These are phyloP conservation scores for Pontederia paniculata DNA, from an alignment of 176 grass and related monocot genomes.

Conservation along the genomic window DNA sequence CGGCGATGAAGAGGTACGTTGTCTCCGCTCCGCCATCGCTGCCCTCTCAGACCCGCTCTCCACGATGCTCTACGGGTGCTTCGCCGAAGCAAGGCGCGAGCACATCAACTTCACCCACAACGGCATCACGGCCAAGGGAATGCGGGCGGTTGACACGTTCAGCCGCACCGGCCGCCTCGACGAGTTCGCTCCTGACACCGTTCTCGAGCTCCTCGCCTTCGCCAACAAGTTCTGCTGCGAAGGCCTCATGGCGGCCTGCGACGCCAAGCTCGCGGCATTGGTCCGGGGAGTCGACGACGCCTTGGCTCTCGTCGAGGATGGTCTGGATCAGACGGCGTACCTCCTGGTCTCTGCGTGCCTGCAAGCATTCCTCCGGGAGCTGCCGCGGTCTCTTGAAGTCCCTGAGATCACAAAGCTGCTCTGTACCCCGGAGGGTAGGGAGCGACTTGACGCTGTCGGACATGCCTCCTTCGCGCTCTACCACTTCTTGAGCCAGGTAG, in stretches of 20 bases:
- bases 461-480: conserved; percentile 78
- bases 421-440: conserved; percentile 66
- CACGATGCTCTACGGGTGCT: conserved; percentile 84
- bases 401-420: conserved; percentile 52
- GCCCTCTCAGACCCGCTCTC: conserved; percentile 63
- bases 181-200: conserved; percentile 42
- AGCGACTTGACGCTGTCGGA: conserved; percentile 43
- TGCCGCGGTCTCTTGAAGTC: conserved; percentile 56
- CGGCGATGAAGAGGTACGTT: conserved; percentile 68
- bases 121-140: conserved; percentile 52
- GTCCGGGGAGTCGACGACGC: conserved; percentile 50
- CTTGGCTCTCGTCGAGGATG: conserved; percentile 56
- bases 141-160: conserved; percentile 62
- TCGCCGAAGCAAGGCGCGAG: conserved; percentile 67
- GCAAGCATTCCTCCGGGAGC: conserved; percentile 91
- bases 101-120: conserved; percentile 71
- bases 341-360: conserved; percentile 75
- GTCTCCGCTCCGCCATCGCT: conserved; percentile 74
- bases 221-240: conserved; percentile 94
- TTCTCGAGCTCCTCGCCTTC: conserved; percentile 68
- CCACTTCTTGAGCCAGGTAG: conserved; percentile 70
- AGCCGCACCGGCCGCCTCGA: conserved; percentile 41
- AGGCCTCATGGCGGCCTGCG: conserved; percentile 62
- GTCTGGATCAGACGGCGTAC: conserved; percentile 60
- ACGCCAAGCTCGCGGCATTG: conserved; percentile 54